These are phyloP conservation scores for Tagetes erecta DNA, from an alignment of 129 eudicot species.

Conservation along the genomic window DNA sequence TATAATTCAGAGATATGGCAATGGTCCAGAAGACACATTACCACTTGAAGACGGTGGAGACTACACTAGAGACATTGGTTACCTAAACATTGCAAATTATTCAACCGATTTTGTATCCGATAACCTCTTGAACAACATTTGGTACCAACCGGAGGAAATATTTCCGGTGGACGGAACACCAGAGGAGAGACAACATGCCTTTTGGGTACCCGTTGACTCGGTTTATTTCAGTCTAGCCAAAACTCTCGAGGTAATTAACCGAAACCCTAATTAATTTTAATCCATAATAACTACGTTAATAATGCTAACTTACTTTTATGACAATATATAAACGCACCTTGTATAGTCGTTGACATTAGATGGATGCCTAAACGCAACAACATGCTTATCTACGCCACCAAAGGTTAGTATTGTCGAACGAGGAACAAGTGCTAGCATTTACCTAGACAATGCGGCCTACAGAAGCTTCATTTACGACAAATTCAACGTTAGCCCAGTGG, in stretches of 20 bases:
- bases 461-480: slow-evolving; percentile 39
- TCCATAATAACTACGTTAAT: background rate
- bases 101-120: slow-evolving; percentile 17
- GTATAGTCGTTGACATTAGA: slow-evolving; percentile 30
- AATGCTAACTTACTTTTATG: background rate
- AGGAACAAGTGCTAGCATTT: slow-evolving; percentile 52
- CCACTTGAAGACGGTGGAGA: slow-evolving; percentile 54
- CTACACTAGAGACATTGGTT: slow-evolving; percentile 53
- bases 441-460: slow-evolving; percentile 54
- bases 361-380: slow-evolving; percentile 34
- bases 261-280: background rate
- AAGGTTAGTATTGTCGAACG: slow-evolving; percentile 36
- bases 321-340: background rate
- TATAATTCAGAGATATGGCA: slow-evolving; percentile 44
- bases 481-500: slow-evolving; percentile 45
- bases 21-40: slow-evolving; percentile 44
- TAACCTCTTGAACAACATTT: slow-evolving; percentile 47
- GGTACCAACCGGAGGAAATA: slow-evolving; percentile 68
- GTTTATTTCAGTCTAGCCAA: slow-evolving; percentile 38
- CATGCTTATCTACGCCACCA: slow-evolving; percentile 44
- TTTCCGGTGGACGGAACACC: slow-evolving; percentile 54
- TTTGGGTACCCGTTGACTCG: slow-evolving; percentile 54
- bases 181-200: slow-evolving; percentile 51
- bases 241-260: slow-evolving; percentile 40
- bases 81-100: slow-evolving; percentile 35